phyloP scores from a whole-genome alignment of 495 filamentous ascomycete species.

The Thozetella sp. region DNA sequence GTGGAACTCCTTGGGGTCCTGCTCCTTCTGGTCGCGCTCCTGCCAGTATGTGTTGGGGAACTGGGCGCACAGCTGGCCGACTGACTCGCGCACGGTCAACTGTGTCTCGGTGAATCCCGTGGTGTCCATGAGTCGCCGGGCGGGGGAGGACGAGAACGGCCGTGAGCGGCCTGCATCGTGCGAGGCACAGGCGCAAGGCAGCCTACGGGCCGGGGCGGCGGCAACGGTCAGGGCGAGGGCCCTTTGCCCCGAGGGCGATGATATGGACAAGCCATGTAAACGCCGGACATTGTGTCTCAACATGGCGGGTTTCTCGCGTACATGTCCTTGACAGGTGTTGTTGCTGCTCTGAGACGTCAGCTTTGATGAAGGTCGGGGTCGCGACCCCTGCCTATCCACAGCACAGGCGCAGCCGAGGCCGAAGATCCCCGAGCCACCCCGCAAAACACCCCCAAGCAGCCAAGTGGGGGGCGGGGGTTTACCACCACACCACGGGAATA shows the following conservation, averaged over 20 bases:
- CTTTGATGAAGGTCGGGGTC: no score
- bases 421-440: neutral
- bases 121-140: slow-evolving; percentile 63
- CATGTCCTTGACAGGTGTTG: no score
- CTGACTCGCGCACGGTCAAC: slow-evolving; percentile 69
- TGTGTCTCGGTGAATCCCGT: slow-evolving; percentile 74
- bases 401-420: neutral
- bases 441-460: neutral
- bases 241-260: no score
- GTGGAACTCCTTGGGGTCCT: slow-evolving; percentile 74
- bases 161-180: neutral
- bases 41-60: slow-evolving; percentile 72
- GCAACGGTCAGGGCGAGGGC: no score
- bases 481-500: no score
- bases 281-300: no score
- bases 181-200: slow-evolving; percentile 2
- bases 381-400: no score
- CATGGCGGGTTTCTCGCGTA: no score
- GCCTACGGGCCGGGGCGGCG: slow-evolving; percentile 1
- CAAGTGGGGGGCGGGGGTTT: neutral
- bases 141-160: slow-evolving; percentile 23
- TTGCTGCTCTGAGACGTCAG: no score
- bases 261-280: no score
- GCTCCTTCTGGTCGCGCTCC: slow-evolving; percentile 64
- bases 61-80: slow-evolving; percentile 66